phyloP scores from a whole-genome alignment of 129 eudicot species.

The Scalesia atractyloides region DNA sequence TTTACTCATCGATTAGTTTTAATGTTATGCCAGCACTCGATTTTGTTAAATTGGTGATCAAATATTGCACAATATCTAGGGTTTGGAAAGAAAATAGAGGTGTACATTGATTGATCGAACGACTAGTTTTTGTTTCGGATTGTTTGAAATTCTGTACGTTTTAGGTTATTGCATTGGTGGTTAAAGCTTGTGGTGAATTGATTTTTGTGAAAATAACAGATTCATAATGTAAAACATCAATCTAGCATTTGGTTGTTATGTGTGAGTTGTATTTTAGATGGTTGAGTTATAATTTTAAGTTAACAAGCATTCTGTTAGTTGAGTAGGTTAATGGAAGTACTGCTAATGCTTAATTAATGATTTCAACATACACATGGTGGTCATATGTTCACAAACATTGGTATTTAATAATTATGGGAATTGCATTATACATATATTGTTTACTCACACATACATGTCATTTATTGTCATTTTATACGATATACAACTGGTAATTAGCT shows the following conservation, averaged over 20 bases:
- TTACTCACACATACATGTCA: slow-evolving; percentile 30
- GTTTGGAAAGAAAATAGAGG: no score
- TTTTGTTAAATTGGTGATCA: neutral
- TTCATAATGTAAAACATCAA: no score
- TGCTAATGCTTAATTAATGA: no score
- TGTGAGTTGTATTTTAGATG: neutral
- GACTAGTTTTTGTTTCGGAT: no score
- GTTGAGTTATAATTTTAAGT: neutral
- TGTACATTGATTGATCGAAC: no score
- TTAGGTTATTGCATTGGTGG: no score
- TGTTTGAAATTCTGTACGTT: no score
- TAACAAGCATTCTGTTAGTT: neutral
- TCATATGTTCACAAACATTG: no score
- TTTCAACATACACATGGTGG: no score
- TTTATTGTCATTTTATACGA: slow-evolving; percentile 7
- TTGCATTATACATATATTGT: slow-evolving; percentile 3
- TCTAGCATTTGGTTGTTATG: neutral
- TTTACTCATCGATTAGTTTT: neutral
- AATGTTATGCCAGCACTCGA: neutral
- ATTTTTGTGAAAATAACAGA: neutral
- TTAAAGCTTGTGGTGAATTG: no score
- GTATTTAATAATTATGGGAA: no score
- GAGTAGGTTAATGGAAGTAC: neutral
- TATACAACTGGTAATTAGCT: slow-evolving; percentile 15
- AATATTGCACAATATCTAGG: neutral